Conservation (phyloP, 169 alveolate species). For the Ichthyophthirius multifiliis region DNA sequence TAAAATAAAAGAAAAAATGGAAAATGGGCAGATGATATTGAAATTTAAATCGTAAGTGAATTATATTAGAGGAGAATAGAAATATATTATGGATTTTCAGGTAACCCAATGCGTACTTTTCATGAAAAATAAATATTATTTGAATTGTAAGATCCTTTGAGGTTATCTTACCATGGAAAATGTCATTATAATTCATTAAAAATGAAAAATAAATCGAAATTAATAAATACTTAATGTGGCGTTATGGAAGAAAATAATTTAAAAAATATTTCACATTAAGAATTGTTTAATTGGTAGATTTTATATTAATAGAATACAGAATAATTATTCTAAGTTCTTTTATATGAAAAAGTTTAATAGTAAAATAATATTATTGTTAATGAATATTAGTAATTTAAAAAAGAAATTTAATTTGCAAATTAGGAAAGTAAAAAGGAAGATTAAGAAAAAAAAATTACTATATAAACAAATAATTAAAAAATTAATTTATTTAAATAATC, state of each 20-base stretch:
- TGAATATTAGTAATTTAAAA: too few relatives aligned
- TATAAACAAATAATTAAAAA: too few relatives aligned
- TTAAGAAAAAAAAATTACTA: too few relatives aligned
- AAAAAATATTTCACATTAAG: too few relatives aligned
- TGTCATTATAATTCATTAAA: not conserved
- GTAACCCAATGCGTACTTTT: not conserved
- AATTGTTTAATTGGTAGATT: too few relatives aligned
- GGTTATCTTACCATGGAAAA: not conserved
- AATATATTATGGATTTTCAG: not conserved
- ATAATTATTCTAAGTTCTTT: too few relatives aligned
- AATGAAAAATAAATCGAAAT: not conserved
- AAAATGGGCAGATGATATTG: conserved; percentile 31
- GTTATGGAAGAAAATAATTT: not conserved
- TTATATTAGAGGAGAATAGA: not conserved
- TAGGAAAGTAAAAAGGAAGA: too few relatives aligned
- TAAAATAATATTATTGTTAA: too few relatives aligned
- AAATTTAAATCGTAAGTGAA: conserved; percentile 20
- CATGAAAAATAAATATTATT: not conserved
- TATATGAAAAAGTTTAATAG: too few relatives aligned
- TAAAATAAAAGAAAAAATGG: conserved; percentile 23
- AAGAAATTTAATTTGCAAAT: too few relatives aligned
- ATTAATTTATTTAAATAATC: too few relatives aligned
- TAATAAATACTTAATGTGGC: not conserved
- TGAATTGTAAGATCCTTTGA: not conserved
- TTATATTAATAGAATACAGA: too few relatives aligned